Conservation (phyloP, 441 rosid genomes). For the Biscutella auriculata region DNA sequence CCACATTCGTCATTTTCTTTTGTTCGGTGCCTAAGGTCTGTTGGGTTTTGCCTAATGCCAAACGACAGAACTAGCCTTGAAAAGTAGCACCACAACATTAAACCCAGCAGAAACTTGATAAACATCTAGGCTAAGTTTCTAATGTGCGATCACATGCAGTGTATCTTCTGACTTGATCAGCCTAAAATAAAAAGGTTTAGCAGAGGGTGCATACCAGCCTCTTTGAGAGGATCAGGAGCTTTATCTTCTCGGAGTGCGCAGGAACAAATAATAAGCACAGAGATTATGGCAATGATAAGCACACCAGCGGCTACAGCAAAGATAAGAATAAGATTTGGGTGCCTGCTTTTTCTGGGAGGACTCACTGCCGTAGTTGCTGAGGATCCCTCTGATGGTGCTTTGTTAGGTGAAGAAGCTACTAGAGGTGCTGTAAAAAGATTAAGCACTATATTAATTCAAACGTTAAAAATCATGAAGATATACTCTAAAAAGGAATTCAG, state of each 20-base stretch:
- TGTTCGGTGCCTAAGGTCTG: neutral
- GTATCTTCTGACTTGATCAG: conserved; percentile 3
- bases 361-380: conserved; percentile 28
- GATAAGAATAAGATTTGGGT: conserved; percentile 47
- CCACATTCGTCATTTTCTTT: neutral
- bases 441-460: conserved; percentile 11
- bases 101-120: neutral
- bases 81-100: neutral
- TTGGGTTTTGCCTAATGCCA: neutral
- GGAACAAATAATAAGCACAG: conserved; percentile 53
- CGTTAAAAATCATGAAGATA: conserved; percentile 3
- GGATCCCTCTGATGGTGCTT: conserved; percentile 38
- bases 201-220: conserved; percentile 40
- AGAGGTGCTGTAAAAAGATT: conserved; percentile 53
- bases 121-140: neutral
- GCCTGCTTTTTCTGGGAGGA: conserved; percentile 40
- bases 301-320: conserved; percentile 59
- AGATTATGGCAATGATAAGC: conserved; percentile 37
- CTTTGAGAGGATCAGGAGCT: conserved; percentile 38
- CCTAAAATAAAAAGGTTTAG: conserved; percentile 6
- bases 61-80: neutral
- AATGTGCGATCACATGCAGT: neutral
- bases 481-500: neutral
- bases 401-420: conserved; percentile 39
- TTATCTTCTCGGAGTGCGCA: conserved; percentile 45